phyloP scores from a whole-genome alignment of 495 filamentous ascomycete species.

The Tirmania nivea region DNA sequence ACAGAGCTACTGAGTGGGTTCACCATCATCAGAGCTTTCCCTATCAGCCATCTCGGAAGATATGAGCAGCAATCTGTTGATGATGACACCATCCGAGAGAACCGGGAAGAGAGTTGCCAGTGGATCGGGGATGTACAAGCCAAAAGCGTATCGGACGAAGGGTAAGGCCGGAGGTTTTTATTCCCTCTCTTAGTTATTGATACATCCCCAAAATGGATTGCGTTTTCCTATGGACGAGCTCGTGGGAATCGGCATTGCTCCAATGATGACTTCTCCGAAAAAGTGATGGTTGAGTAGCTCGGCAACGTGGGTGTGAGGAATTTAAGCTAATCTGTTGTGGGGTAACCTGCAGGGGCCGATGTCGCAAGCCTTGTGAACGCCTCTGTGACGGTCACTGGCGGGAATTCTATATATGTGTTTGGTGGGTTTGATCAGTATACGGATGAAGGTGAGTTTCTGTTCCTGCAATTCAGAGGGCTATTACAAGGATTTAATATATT shows the following conservation, averaged over 20 bases:
- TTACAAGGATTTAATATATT: not conserved
- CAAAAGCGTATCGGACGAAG: constrained; percentile 17
- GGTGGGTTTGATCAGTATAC: constrained; percentile 98
- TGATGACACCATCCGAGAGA: not conserved
- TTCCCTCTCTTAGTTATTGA: not conserved
- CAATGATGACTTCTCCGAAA: no score
- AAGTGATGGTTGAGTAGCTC: no score
- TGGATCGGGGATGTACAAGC: constrained; percentile 7
- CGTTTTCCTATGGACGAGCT: no score
- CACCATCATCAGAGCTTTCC: not conserved
- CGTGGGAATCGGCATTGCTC: no score
- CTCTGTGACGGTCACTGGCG: constrained; percentile 87
- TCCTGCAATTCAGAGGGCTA: not conserved
- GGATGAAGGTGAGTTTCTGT: constrained; percentile 44
- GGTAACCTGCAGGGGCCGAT: constrained; percentile 43
- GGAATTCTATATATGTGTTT: constrained; percentile 93
- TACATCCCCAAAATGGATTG: constrained; percentile 4
- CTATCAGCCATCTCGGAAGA: not conserved
- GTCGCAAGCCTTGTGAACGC: constrained; percentile 94
- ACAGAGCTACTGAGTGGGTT: no score
- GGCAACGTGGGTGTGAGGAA: not conserved
- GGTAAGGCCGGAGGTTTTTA: constrained; percentile 18
- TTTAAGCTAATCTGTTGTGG: constrained; percentile 12
- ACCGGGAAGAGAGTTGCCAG: not conserved
- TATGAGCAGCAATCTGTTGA: not conserved